These are phyloP conservation scores for Volvox reticuliferus DNA, from an alignment of 139 green algal species.

Conservation along the genomic window DNA sequence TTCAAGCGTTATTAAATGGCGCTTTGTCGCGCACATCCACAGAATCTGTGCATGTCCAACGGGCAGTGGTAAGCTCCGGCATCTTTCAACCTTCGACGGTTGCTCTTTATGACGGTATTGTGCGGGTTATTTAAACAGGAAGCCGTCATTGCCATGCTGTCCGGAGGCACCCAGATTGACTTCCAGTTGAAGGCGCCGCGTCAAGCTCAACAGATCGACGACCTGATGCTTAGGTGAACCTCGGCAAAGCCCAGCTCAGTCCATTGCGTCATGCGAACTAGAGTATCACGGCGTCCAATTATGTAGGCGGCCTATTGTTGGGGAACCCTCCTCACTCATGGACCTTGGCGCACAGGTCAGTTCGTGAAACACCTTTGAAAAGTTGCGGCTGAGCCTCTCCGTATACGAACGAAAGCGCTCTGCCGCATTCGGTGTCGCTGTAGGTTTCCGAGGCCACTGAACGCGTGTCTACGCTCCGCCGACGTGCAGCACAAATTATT, in stretches of 20 bases:
- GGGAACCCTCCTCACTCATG: neutral
- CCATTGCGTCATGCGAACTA: no score
- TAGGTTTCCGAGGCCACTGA: neutral
- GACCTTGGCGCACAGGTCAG: constrained; percentile 7
- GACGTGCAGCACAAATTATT: neutral
- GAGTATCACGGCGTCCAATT: no score
- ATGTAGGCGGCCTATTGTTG: neutral
- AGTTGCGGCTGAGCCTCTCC: no score
- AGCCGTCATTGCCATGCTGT: neutral
- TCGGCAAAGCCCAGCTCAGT: no score
- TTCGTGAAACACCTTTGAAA: no score
- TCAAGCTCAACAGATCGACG: neutral
- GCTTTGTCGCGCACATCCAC: neutral
- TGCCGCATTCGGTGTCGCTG: neutral
- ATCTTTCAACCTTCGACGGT: no score
- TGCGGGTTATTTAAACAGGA: neutral
- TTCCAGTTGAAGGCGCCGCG: neutral
- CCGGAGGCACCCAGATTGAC: neutral
- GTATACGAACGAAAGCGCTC: no score
- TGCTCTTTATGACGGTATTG: no score
- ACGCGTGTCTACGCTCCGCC: constrained; percentile 11
- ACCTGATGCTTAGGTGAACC: no score
- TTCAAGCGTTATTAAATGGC: neutral
- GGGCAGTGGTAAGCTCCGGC: neutral
- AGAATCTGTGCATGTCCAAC: neutral